Base-by-base conservation (phyloP, 805 yeast genomes). In the Ogataea parapolymorpha region DNA sequence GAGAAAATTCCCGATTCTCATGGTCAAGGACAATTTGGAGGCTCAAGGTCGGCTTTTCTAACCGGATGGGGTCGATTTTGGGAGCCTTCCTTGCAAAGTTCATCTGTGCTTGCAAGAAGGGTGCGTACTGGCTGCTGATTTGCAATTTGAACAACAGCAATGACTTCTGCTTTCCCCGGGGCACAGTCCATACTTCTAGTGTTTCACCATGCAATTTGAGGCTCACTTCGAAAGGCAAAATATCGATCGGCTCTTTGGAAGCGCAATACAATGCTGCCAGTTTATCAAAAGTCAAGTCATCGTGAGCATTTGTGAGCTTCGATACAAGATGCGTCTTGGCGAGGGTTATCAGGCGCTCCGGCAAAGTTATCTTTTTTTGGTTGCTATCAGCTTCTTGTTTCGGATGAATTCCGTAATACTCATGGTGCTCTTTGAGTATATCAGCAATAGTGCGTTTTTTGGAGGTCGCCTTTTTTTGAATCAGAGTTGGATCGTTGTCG, bases 401-500 rank as follows among this genome's bases (percentile, higher is more conserved):
- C 18, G 42, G 31, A 11, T 41, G 13, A 10, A 39, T 37, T 13
- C 50, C 53, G 28, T 46, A 49, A 18, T 37, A 46, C 18, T 43
- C 33, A 17, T 42, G 46, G 23, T 47, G 41, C 17, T 50, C 54
- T 29, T 41, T 48, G 4, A 50, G 41, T 5, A 50, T 37, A n/a
- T 41, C 46, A 12, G 49, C 41, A n/a, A 50, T 43, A 15, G 49
- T 22, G 20, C 51, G 34, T 31, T 50, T 50, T 30, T 39, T 45
- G 13, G 39, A 28, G 10, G 28, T 26, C 14, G 28, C 26, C 28
- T 42, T 48, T 27, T 40, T 44, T 23, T 39, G 34, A 4, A 33
- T 39, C 25, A 39, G 15, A 8, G 30, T 16, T 5, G 42, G 31
- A 14, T 39, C 37, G 10, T 16, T 32, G n/a, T 20, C 11, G 11